A percentile compares a stretch with the other conserved stretches of the same genome.
Conservation (phyloP, 352 stramenopile genomes). For the Phytophthora vignae region DNA sequence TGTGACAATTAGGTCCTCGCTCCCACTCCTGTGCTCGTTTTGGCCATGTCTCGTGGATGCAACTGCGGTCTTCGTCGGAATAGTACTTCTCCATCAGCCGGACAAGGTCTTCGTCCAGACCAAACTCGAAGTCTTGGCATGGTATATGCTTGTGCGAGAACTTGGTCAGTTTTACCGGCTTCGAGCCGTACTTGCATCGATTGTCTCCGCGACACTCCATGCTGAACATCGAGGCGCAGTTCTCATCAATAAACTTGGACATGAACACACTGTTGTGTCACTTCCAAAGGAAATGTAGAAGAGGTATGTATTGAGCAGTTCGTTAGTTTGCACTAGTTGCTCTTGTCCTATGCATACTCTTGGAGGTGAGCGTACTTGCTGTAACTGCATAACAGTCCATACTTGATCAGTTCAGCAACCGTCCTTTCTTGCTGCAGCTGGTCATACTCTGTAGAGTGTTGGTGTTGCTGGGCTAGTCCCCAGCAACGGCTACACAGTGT, state of each 20-base stretch:
- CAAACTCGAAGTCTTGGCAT: neutral
- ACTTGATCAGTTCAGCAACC: too few relatives aligned
- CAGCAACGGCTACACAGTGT: neutral
- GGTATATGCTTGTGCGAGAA: neutral
- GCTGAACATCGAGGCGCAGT: neutral
- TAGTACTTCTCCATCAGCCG: neutral
- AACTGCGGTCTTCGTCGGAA: neutral
- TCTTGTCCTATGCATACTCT: neutral
- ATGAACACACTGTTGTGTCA: neutral
- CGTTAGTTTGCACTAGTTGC: neutral
- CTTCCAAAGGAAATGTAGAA: conserved; percentile 3
- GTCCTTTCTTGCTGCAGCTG: too few relatives aligned
- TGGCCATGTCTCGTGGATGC: neutral
- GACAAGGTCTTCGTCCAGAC: neutral
- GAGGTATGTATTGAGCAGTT: neutral
- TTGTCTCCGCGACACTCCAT: neutral
- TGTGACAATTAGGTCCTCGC: too few relatives aligned
- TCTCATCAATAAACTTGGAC: neutral
- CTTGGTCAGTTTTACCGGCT: neutral
- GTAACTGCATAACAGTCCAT: too few relatives aligned
- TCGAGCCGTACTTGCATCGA: too few relatives aligned
- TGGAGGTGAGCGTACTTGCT: neutral
- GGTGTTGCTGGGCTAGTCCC: too few relatives aligned
- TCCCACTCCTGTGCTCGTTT: neutral
- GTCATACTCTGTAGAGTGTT: too few relatives aligned